A percentile compares a stretch with the other conserved stretches of the same genome.
Evolutionary conservation across 805 yeast genomes (phyloP).

Genomic region (Sugiyamaella marilandica): DNA sequence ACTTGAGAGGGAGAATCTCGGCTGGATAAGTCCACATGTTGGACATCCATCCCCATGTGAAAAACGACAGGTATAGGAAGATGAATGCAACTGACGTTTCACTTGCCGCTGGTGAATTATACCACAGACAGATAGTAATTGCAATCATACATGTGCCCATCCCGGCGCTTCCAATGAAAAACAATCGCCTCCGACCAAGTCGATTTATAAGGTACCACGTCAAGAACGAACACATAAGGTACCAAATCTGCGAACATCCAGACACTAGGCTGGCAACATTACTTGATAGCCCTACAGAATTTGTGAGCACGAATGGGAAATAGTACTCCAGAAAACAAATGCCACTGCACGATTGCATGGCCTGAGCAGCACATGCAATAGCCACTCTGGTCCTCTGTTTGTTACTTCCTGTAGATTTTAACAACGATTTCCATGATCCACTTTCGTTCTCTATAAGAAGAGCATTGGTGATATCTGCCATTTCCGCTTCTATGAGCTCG

Average conservation of each 20-base stretch:
- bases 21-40: slow-evolving; percentile 20
- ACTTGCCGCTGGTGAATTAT: slow-evolving; percentile 7
- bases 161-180: slow-evolving; percentile 27
- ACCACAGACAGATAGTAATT: slow-evolving; percentile 7
- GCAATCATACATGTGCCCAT: slow-evolving; percentile 12
- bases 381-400: neutral
- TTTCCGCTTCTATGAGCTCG: slow-evolving; percentile 10
- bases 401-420: neutral
- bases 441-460: neutral
- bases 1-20: slow-evolving; percentile 25
- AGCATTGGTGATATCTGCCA: slow-evolving; percentile 7
- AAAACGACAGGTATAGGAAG: slow-evolving; percentile 13
- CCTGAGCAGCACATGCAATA: slow-evolving; percentile 6
- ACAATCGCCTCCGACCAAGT: slow-evolving; percentile 45
- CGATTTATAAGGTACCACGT: slow-evolving; percentile 46
- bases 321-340: slow-evolving; percentile 5
- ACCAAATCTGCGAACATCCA: slow-evolving; percentile 14
- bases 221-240: slow-evolving; percentile 30
- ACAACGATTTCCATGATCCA: neutral
- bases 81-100: slow-evolving; percentile 9
- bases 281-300: neutral
- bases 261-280: slow-evolving; percentile 9
- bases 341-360: slow-evolving; percentile 5
- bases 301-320: slow-evolving; percentile 4
- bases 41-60: slow-evolving; percentile 19